Base-by-base conservation (phyloP, 768 basidiomycete genomes). In the Termitomyces sp. region DNA sequence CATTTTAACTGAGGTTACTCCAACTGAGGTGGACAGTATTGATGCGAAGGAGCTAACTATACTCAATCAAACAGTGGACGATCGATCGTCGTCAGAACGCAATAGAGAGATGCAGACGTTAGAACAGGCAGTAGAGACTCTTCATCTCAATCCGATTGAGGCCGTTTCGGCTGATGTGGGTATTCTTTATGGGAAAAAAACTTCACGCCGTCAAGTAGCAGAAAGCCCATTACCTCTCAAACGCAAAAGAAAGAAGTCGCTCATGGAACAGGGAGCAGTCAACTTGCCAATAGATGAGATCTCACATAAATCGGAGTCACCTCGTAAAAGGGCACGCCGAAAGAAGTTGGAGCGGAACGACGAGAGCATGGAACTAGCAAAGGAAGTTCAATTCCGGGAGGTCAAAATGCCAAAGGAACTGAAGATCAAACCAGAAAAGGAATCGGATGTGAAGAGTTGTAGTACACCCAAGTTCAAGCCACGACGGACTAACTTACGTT, bases 351-450 rank as follows among this genome's bases (percentile, higher is more conserved):
- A 36, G 9, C 4, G 20, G 33, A 33, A 24, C 2, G 46, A 10
- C 8, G 24, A 45, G 38, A 40, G 13, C n/a, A 20, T 14, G 24
- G 44, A 43, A 14, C 9, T 13, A 3, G 22, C 5, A 8, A 30
- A 32, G 14, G 45, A 33, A 33, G 28, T 49, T 6, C 28, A 30
- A 9, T 10, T 14, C 14, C 20, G n/a, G n/a, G 5, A 11, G 18
- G n/a, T 45, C 13, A 55, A 55, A 32, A 35, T n/a, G 36, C 46
- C 38, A 18, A 57, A 61, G 49, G 46, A 35, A n/a, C 14, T 28
- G 16, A 49, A 53, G 8, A n/a, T 8, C 20, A 52, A 45, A 16
- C n/a, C 3, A 36, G 32, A 16, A 24, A 58, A 58, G 44, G 52
- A 46, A n/a, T 6, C 28, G 16, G 51, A 57, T 35, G 24, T 26